These are phyloP conservation scores for Zancudomyces culisetae DNA, from an alignment of 371 early-diverging fungal genomes.

Conservation along the genomic window DNA sequence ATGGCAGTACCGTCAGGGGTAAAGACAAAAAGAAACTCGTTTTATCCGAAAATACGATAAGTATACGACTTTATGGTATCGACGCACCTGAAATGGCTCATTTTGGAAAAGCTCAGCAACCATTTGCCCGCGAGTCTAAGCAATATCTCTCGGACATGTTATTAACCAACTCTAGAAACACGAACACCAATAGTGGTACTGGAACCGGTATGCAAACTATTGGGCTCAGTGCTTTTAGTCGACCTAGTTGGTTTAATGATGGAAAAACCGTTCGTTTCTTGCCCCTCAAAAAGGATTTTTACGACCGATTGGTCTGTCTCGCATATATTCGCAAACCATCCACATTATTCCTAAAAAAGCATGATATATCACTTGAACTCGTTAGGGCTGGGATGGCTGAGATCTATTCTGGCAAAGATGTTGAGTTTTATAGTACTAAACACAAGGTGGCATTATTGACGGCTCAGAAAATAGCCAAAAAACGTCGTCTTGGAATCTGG, in stretches of 20 bases:
- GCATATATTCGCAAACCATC: too few relatives aligned
- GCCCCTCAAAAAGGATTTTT: slow-evolving; percentile 24
- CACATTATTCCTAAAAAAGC: background rate
- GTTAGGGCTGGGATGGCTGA: slow-evolving; percentile 11
- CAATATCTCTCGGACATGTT: slow-evolving; percentile 8
- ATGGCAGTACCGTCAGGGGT: too few relatives aligned
- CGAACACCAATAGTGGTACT: too few relatives aligned
- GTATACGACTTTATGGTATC: slow-evolving; percentile 17
- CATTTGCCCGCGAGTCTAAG: slow-evolving; percentile 20
- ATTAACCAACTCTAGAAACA: too few relatives aligned
- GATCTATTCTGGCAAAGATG: slow-evolving; percentile 17
- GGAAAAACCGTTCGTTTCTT: slow-evolving; percentile 9
- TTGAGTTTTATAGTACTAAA: too few relatives aligned
- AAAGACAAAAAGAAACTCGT: slow-evolving; percentile 3
- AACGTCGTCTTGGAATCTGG: too few relatives aligned
- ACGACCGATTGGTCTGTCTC: slow-evolving; percentile 18
- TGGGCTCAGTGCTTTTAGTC: too few relatives aligned
- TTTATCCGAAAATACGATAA: slow-evolving; percentile 16
- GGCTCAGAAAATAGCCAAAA: too few relatives aligned
- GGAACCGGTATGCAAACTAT: too few relatives aligned
- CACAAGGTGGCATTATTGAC: too few relatives aligned
- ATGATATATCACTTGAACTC: slow-evolving; percentile 18
- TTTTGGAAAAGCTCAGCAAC: slow-evolving; percentile 22
- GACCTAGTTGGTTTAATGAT: too few relatives aligned
- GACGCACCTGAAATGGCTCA: slow-evolving; percentile 24